Evolutionary conservation across 2,329 filamentous ascomycete species (phyloP), one percentile per base, ranked within the genome.

Genomic region (Sphaerulina musiva): DNA sequence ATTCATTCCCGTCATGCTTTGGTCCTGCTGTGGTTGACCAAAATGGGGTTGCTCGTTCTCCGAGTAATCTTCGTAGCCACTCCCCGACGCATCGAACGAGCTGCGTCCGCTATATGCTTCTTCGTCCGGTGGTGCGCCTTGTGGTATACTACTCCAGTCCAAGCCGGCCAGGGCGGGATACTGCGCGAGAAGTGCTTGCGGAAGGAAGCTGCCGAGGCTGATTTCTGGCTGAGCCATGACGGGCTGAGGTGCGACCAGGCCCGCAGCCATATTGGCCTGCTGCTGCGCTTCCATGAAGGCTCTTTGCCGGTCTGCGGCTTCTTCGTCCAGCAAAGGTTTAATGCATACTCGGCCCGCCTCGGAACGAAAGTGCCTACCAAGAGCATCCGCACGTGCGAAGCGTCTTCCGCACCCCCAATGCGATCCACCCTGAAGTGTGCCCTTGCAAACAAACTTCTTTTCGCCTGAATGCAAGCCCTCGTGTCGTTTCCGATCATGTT

Each of bases 391-490:
- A 63, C 93, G 88, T 12, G 93, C 93, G 70, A 98, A 98, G 8
- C 91, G 82, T 57, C 93, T 82, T 3, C 89, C 89, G 63, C 93
- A 98, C 17, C 93, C 93, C 93, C 93, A 98, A 61, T 87, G 83
- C 4, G 85, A 85, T 45, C 85, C 84, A 1, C 83, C 83, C 62
- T 92, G 91, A 47, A 98, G 82, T 55, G 91, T 87, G 50, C 93
- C 93, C 62, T 89, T 90, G 73, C 93, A 98, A 6, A 97, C 88
- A 69, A 97, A 98, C 68, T 95, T 97, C 81, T 97, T 98, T 74
- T 98, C 93, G 41, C 93, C 93, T 0, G 89, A 95, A 68, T 98
- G 93, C 41, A 98, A 76, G 39, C 92, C 91, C 73, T 98, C 93
- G 71, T 98, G 93, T 39, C 93, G 86, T 73, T 98, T 98, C 44